Base-by-base conservation (phyloP, 768 basidiomycete species). In the Lactarius hengduanensis region DNA sequence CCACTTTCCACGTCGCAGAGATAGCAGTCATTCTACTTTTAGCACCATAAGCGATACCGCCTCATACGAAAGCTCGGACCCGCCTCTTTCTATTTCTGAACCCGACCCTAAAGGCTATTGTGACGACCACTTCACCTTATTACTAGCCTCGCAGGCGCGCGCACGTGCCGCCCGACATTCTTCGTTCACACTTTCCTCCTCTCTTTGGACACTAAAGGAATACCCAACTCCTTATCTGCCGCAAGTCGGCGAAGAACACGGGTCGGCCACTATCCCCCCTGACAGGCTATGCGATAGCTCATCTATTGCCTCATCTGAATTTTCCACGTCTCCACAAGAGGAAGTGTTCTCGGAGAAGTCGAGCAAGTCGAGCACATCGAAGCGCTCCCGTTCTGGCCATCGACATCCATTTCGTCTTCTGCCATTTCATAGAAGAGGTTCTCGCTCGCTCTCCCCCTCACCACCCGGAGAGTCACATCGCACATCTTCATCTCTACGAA, bases 161-260 rank as follows among this genome's bases (percentile, higher is more conserved):
- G 62, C 58, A 26, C 66, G 66, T 10, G 61, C 61, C 11, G 47
- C 56, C 8, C 66, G 66, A 26, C 57, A 38, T 36, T 32, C 45
- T 47, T 2, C 11, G 30, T 59, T 58, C 34, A 22, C 66, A 16
- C 61, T 38, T 50, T 40, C 62, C 18, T 32, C 57, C 57, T 59
- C 58, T 15, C 36, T 67, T 13, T 63, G 62, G 66, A 41, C 66
- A 13, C 57, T 63, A 40, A 43, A 58, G 47, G 65, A 66, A 50
- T 47, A 41, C 57, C 66, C 66, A 6, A 53, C 61, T 34, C 55
- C 57, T 13, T 36, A 53, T 8, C 30, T 38, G 20, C 38, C 66
- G 26, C 57, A 62, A 45, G 47, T 34, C 47, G 57, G 61, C 22
- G 61, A 59, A 53, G 63, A 26, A 22, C 50, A 54, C 22, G 47